A percentile compares a stretch with the other conserved stretches of the same genome.
These are phyloP conservation scores for Pulveroboletus sp. DNA, from an alignment of 768 basidiomycete species.

Conservation along the genomic window DNA sequence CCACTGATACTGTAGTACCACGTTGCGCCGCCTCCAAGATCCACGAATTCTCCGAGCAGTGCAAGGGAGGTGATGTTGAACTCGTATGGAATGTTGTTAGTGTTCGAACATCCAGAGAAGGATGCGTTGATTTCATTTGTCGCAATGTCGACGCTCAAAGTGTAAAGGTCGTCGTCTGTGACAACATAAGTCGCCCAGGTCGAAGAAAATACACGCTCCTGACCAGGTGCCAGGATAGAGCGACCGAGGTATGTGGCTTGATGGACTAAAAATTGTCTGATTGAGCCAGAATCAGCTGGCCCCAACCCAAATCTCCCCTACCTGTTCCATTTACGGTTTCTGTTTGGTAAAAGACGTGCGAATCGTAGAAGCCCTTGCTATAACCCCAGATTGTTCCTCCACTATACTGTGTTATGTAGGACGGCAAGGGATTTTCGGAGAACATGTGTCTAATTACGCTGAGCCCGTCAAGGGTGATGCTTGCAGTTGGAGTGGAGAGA, in stretches of 20 bases:
- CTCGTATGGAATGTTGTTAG: background rate
- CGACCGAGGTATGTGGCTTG: conserved; percentile 15
- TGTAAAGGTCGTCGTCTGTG: conserved; percentile 8
- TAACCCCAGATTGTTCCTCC: conserved; percentile 11
- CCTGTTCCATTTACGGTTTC: conserved; percentile 10
- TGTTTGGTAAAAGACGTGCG: conserved; percentile 13
- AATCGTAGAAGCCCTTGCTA: conserved; percentile 9
- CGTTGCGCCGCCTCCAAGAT: conserved; percentile 13
- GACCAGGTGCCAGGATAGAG: background rate
- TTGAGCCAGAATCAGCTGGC: too few species aligned
- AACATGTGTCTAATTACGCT: conserved; percentile 10
- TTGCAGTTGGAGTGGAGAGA: conserved; percentile 2
- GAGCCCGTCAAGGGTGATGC: conserved; percentile 4
- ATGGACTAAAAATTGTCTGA: conserved; percentile 1
- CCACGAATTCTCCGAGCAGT: conserved; percentile 3
- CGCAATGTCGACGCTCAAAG: background rate
- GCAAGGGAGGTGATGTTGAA: conserved; percentile 6
- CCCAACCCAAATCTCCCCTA: background rate
- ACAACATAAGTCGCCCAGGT: conserved; percentile 12
- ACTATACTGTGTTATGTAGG: conserved; percentile 7
- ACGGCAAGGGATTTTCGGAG: conserved; percentile 2
- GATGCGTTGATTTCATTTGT: background rate
- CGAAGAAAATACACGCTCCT: background rate
- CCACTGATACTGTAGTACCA: conserved; percentile 10
- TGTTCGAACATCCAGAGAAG: conserved; percentile 7